Evolutionary conservation across 139 green algal genomes (phyloP).

Genomic region (Gonium pectorale): DNA sequence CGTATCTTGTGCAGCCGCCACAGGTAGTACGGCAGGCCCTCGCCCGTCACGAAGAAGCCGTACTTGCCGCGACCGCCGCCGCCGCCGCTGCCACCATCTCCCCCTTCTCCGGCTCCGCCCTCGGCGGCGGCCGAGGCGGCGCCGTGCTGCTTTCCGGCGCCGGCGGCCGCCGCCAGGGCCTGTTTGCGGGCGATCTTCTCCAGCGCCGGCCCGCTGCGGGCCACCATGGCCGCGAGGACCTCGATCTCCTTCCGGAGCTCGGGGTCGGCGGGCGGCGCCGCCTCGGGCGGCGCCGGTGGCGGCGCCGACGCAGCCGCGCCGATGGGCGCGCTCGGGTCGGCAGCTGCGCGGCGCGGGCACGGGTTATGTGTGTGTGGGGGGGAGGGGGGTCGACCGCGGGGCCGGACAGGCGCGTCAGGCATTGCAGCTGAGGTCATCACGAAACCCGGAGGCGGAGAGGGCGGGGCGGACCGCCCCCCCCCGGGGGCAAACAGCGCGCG

Average conservation of each 20-base stretch:
- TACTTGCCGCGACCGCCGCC: conserved; percentile 27
- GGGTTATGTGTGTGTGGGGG: too few species aligned
- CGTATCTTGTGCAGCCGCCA: conserved; percentile 69
- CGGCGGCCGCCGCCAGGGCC: conserved; percentile 47
- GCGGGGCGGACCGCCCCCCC: background rate
- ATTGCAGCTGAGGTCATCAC: too few species aligned
- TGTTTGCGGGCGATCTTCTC: conserved; percentile 83
- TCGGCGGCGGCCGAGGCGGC: background rate
- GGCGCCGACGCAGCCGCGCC: background rate
- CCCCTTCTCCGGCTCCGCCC: background rate
- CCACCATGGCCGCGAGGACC: conserved; percentile 79
- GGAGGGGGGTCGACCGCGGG: too few species aligned
- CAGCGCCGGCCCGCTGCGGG: conserved; percentile 84
- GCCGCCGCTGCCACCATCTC: conserved; percentile 1
- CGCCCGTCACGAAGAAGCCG: conserved; percentile 61
- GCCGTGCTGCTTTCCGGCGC: background rate
- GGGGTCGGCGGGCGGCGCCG: conserved; percentile 62
- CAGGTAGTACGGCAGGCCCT: conserved; percentile 83
- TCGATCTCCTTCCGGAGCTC: conserved; percentile 77
- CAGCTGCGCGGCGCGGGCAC: too few species aligned
- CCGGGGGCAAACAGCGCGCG: too few species aligned
- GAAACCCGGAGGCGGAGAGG: too few species aligned
- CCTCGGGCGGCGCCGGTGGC: conserved; percentile 46
- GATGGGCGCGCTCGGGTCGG: background rate
- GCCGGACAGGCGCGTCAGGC: too few species aligned